Evolutionary conservation across 176 grass and related monocot genomes (phyloP), one percentile per base, ranked within the genome.

Genomic region (Musa itinerans): DNA sequence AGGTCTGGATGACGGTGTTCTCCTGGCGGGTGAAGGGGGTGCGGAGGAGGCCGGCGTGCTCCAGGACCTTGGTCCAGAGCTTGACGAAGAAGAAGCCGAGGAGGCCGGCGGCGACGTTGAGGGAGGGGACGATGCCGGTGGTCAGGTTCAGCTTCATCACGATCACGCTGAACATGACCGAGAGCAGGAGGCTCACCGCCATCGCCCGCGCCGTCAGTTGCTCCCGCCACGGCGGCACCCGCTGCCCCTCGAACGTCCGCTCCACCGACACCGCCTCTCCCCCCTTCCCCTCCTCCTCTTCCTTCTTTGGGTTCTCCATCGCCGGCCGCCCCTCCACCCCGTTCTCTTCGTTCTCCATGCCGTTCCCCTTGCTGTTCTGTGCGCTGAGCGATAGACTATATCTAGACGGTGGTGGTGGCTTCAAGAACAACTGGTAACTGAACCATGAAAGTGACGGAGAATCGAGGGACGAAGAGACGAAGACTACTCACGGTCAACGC

Each of bases 111-210:
- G 86, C 86, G 72, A 89, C 87, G 79, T 96, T 96, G 75, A 96
- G 87, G 55, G 87, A 96, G 2, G 89, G 92, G 80, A 89, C 86
- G 83, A 96, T 85, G 63, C 92, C 89, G 14, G 89, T 92, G 53
- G 92, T 92, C 61, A 96, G 92, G 83, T 76, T 82, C 22, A 96
- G 81, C 87, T 96, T 96, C 89, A 96, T 96, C 4, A 92, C 83
- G 72, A 89, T 92, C 58, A 96, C 50, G 75, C 73, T 87, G 53
- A 96, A 79, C 78, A 92, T 53, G 54, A 87, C 19, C 49, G 85
- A 66, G 21, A 96, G 80, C 48, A 83, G 8, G 75, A 85, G 57
- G 8, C 88, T 85, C 16, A 92, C 84, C 23, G 89, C 80, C 66
- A 96, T 79, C 29, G 92, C 86, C 21, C 92, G 86, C 51, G 78